Evolutionary conservation across 805 yeast species (phyloP).

Genomic region (Wickerhamiella sorbophila): DNA sequence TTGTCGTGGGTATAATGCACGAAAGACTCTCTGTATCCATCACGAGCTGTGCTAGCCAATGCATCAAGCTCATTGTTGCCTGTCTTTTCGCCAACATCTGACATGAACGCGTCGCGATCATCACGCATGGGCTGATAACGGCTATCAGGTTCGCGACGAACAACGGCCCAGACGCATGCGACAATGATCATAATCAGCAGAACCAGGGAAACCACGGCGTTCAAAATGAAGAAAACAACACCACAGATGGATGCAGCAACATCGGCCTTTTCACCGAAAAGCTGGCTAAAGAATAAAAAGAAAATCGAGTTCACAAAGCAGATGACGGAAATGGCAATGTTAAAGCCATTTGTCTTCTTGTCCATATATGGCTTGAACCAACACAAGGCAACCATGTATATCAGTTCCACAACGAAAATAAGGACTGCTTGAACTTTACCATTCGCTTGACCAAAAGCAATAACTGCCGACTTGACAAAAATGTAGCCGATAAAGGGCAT

Average conservation of each 20-base stretch:
- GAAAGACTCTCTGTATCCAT: constrained; percentile 20
- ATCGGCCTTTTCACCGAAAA: constrained; percentile 60
- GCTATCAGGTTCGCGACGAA: constrained; percentile 86
- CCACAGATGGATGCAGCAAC: constrained; percentile 90
- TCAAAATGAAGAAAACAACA: constrained; percentile 72
- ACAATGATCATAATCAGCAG: constrained; percentile 74
- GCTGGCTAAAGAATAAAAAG: constrained; percentile 75
- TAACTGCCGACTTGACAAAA: constrained; percentile 62
- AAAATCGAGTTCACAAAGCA: constrained; percentile 71
- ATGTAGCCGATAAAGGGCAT: constrained; percentile 48
- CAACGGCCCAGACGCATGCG: constrained; percentile 69
- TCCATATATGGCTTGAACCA: constrained; percentile 84
- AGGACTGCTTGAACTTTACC: constrained; percentile 76
- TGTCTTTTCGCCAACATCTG: constrained; percentile 16
- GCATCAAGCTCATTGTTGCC: constrained; percentile 53
- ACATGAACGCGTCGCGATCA: constrained; percentile 87
- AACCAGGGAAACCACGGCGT: constrained; percentile 76
- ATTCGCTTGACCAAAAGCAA: constrained; percentile 66
- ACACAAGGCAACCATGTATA: constrained; percentile 50
- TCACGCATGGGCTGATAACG: constrained; percentile 94
- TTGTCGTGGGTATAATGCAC: background rate
- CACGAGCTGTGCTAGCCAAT: constrained; percentile 41
- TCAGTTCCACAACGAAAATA: constrained; percentile 60
- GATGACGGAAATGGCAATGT: constrained; percentile 69
- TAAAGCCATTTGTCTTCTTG: constrained; percentile 85